Evolutionary conservation across 1,139 yeast species (phyloP).

Genomic region (Geotrichum australiense): DNA sequence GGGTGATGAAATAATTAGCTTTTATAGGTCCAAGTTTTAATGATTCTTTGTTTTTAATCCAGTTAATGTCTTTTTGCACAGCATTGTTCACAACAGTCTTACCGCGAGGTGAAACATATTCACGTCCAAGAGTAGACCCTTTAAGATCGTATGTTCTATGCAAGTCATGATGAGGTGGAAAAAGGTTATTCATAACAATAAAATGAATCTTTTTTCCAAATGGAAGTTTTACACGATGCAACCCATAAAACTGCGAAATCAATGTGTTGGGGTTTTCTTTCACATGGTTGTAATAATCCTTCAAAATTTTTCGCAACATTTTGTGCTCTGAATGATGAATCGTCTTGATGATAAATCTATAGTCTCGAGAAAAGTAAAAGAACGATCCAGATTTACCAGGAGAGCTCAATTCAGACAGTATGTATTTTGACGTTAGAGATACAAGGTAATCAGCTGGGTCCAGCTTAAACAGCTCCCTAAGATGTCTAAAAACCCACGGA

Average conservation of each 20-base stretch:
- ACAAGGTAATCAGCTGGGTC: slow-evolving; percentile 95
- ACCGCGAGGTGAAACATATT: slow-evolving; percentile 27
- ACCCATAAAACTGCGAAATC: slow-evolving; percentile 88
- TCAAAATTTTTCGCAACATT: slow-evolving; percentile 66
- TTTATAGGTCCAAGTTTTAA: slow-evolving; percentile 71
- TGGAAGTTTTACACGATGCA: slow-evolving; percentile 90
- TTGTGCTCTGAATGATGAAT: slow-evolving; percentile 90
- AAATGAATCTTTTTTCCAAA: slow-evolving; percentile 83
- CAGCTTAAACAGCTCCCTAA: slow-evolving; percentile 70
- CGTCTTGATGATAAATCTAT: slow-evolving; percentile 89
- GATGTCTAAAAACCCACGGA: slow-evolving; percentile 88
- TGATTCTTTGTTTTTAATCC: slow-evolving; percentile 59
- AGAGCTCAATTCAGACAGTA: slow-evolving; percentile 84
- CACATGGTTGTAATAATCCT: slow-evolving; percentile 75
- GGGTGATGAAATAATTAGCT: slow-evolving; percentile 51
- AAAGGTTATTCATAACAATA: slow-evolving; percentile 92
- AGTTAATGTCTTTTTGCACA: slow-evolving; percentile 78
- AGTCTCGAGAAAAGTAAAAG: slow-evolving; percentile 91
- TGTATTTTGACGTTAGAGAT: slow-evolving; percentile 86
- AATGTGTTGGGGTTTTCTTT: slow-evolving; percentile 80
- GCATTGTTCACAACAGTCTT: slow-evolving; percentile 20
- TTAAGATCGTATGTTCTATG: slow-evolving; percentile 85
- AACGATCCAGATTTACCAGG: slow-evolving; percentile 98
- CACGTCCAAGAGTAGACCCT: slow-evolving; percentile 87
- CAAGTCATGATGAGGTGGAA: slow-evolving; percentile 89